Base-by-base conservation (phyloP, 2,329 filamentous ascomycete genomes). In the Xylaria multiplex region DNA sequence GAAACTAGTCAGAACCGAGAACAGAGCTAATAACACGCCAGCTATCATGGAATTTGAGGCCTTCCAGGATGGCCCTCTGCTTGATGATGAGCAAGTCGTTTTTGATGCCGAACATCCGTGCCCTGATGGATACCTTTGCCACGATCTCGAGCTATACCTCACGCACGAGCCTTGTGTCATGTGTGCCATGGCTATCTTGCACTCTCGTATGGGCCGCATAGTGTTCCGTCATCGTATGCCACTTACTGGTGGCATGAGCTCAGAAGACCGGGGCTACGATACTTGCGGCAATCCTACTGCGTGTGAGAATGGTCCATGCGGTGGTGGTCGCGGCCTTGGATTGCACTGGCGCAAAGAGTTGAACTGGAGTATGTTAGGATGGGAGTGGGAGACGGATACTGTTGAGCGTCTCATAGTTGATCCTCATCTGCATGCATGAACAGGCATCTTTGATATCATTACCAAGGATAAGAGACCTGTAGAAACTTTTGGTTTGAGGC, bases 151-250 rank as follows among this genome's bases (percentile, higher is more conserved):
- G 79, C 87, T 99, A 63, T 98, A 97, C 80, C 84, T 96, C 67
- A 97, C 94, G 2, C 94, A 98, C 76, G 96, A 99, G 80, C 96
- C 96, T 5, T 99, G 96, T 77, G 87, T 97, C 66, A 96, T 97
- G 87, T 99, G 96, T 80, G 93, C 92, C 42, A 98, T 98, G 96
- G 96, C 93, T 1, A 91, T 98, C 72, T 84, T 98, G 24, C 94
- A 98, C 77, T 97, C 95, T 8, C 88, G 96, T 57, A 97, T 99
- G 85, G 90, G 92, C 50, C 90, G 91, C 59, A 91, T 94, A 58
- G 86, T 97, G 45, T 97, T 97, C 79, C 88, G 88, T 69, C 85
- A 89, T 68, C 87, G 92, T 62, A 96, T 97, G 91, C 86, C 87
- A 53, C 81, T 88, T 69, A 96, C 92, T 13, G 95, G 95, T 56